Evolutionary conservation across 2,329 filamentous ascomycete genomes (phyloP), one percentile per base, ranked within the genome.

Genomic region (Microdochium bolleyi): DNA sequence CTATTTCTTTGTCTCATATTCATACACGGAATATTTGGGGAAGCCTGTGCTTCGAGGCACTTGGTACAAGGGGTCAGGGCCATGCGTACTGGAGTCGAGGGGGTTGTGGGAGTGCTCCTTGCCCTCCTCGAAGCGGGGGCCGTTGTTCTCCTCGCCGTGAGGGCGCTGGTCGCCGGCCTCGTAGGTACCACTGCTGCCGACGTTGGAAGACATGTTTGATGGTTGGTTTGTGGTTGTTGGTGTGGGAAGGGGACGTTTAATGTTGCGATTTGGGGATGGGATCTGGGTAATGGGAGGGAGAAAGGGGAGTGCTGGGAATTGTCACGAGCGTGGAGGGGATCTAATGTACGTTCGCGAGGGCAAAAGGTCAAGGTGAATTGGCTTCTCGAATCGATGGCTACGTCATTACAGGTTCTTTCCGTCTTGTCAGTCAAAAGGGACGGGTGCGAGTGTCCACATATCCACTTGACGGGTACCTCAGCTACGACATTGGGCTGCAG

Each of bases 151-250:
- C 62, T 82, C 74, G 2, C 79, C 75, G 54, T 79, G 65, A 56
- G 81, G 78, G 62, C 81, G 79, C 76, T 94, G 88, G 71, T 94
- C 88, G 54, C 84, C 85, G 53, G 78, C 84, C 72, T 92, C 87
- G 72, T 94, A 92, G 66, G 89, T 72, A 55, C 70, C 67, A 57
- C 71, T 62, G 67, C 74, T 77, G 60, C 88, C 89, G 65, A 92
- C 87, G 65, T 76, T 86, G 54, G 86, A 88, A 49, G 67, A 66
- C 68, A 70, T 71, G 46, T 44, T 48, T 66, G 55, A 37, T 44
- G 50, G 41, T 51, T 24, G 50, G 21, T 49, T 21, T 16, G 49
- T 55, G 53, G 13, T 52, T 59, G 25, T 51, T 27, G 44, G 27
- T 50, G 44, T 4, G 37, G 37, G 21, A 22, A 16, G 7, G 37